phyloP scores from a whole-genome alignment of 176 grass and related monocot species.

The Aegilops sharonensis region DNA sequence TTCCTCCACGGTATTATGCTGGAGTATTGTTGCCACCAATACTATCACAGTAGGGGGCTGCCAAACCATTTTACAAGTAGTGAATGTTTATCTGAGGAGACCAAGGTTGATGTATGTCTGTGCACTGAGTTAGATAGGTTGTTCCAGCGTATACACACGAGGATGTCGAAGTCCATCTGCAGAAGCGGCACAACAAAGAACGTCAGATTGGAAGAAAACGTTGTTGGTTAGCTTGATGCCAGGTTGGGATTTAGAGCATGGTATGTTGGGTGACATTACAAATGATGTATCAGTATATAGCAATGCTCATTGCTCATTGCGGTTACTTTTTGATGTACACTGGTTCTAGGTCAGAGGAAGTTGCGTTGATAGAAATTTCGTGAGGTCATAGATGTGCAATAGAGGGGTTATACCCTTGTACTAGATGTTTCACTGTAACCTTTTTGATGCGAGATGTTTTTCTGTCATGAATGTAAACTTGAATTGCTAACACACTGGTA shows the following conservation, averaged over 20 bases:
- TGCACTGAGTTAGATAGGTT: too few species aligned
- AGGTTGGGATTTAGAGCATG: constrained; percentile 4
- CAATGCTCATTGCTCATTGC: neutral
- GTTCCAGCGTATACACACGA: too few species aligned
- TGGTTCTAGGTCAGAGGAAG: neutral
- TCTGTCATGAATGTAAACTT: neutral
- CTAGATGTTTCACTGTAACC: neutral
- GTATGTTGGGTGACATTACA: constrained; percentile 30
- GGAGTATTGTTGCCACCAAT: too few species aligned
- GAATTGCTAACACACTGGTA: constrained; percentile 7
- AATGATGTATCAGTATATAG: neutral
- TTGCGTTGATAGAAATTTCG: constrained; percentile 6
- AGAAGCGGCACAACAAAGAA: too few species aligned
- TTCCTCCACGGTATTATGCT: too few species aligned
- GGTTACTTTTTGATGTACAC: constrained; percentile 10
- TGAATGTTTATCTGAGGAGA: too few species aligned
- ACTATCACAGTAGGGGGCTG: too few species aligned
- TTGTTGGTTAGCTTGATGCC: neutral
- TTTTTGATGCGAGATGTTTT: neutral
- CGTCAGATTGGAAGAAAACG: neutral
- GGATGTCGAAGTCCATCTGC: too few species aligned
- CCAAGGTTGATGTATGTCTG: too few species aligned
- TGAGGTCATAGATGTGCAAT: neutral
- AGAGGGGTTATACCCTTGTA: neutral
- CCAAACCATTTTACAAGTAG: too few species aligned